A percentile compares a stretch with the other conserved stretches of the same genome.
phyloP scores from a whole-genome alignment of 1,284 basidiomycete genomes.

The Fomitopsis schrenkii region DNA sequence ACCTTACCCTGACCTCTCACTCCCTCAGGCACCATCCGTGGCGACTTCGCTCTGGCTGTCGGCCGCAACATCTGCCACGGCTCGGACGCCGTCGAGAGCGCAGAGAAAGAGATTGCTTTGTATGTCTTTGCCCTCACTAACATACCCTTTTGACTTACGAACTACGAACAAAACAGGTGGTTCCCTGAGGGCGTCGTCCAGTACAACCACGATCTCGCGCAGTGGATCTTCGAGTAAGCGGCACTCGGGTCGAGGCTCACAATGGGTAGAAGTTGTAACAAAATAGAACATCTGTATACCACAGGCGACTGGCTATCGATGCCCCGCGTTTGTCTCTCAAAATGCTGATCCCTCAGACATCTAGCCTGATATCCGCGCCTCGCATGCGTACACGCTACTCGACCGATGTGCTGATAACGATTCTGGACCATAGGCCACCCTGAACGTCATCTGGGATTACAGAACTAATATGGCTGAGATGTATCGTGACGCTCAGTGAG shows the following conservation, averaged over 20 bases:
- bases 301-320: neutral
- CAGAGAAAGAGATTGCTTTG: constrained; percentile 89
- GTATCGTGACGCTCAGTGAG: too few species aligned
- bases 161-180: constrained; percentile 48
- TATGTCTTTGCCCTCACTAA: constrained; percentile 38
- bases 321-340: neutral
- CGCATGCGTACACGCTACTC: neutral
- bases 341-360: neutral
- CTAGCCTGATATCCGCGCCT: neutral
- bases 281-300: constrained; percentile 6
- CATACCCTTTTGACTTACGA: constrained; percentile 4
- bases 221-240: constrained; percentile 83
- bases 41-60: constrained; percentile 89
- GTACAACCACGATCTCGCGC: constrained; percentile 65
- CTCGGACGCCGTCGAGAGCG: constrained; percentile 88
- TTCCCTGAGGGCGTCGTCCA: constrained; percentile 82
- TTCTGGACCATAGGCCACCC: neutral
- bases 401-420: neutral
- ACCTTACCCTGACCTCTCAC: neutral
- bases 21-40: constrained; percentile 77
- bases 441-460: neutral
- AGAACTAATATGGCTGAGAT: too few species aligned
- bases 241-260: neutral
- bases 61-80: constrained; percentile 96
- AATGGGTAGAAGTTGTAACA: constrained; percentile 1